Evolutionary conservation across 352 stramenopile species (phyloP).

Genomic region (Phytophthora uliginosa): DNA sequence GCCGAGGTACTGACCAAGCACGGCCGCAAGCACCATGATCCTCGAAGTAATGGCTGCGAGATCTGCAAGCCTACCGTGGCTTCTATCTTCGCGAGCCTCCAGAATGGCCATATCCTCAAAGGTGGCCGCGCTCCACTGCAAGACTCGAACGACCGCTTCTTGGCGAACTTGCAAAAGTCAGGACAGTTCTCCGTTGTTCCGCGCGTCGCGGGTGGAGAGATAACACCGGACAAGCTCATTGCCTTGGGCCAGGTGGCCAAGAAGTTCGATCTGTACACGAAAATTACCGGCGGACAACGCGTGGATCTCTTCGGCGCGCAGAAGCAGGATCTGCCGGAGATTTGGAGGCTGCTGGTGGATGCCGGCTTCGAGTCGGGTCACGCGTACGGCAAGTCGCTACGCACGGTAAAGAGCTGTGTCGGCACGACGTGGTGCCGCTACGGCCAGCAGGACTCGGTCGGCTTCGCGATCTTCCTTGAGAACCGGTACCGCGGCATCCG

Average conservation of each 20-base stretch:
- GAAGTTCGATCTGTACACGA: conserved; percentile 94
- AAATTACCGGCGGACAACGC: conserved; percentile 95
- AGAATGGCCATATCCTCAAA: conserved; percentile 90
- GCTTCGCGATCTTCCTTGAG: conserved; percentile 93
- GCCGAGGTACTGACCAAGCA: conserved; percentile 88
- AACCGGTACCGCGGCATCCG: conserved; percentile 95
- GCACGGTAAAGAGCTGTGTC: conserved; percentile 95
- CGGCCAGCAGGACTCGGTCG: conserved; percentile 92
- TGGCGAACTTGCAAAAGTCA: conserved; percentile 95
- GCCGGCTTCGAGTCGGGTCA: conserved; percentile 94
- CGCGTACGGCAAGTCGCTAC: conserved; percentile 94
- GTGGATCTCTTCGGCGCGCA: conserved; percentile 95
- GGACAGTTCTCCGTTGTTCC: conserved; percentile 95
- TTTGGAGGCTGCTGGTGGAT: conserved; percentile 93
- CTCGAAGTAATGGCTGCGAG: conserved; percentile 85
- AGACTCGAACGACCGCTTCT: conserved; percentile 94
- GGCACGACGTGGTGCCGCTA: conserved; percentile 94
- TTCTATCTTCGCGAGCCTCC: conserved; percentile 91
- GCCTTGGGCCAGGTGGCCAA: conserved; percentile 88
- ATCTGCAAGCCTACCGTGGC: conserved; percentile 94
- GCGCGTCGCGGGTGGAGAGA: conserved; percentile 91
- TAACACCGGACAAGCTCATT: conserved; percentile 93
- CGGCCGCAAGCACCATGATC: conserved; percentile 58
- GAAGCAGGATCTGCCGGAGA: conserved; percentile 92
- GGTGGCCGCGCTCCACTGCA: conserved; percentile 84